phyloP scores from a whole-genome alignment of 148 eudicot species.

The Chenopodium berlandieri region DNA sequence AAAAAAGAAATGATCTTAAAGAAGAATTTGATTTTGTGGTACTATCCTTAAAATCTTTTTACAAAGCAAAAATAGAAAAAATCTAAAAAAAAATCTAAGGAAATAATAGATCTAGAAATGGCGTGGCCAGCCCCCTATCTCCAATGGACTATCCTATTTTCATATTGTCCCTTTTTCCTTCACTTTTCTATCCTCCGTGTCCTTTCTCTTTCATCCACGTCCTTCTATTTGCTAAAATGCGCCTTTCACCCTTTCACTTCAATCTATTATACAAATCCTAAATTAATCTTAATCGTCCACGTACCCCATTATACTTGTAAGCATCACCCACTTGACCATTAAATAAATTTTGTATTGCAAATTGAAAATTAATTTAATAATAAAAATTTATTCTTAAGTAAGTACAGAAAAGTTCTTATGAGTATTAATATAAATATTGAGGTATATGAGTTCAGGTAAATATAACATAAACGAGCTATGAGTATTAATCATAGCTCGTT shows the following conservation, averaged over 20 bases:
- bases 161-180: slow-evolving; percentile 15
- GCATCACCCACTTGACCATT: not conserved
- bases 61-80: not conserved
- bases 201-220: slow-evolving; percentile 24
- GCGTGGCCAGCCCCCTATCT: slow-evolving; percentile 52
- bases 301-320: slow-evolving; percentile 18
- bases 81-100: no score
- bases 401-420: no score
- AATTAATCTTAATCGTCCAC: not conserved
- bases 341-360: no score
- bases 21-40: no score
- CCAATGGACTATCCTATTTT: slow-evolving; percentile 32
- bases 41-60: no score
- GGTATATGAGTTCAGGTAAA: no score
- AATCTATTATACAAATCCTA: not conserved
- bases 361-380: no score
- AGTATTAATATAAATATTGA: no score
- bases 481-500: no score
- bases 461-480: no score
- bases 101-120: slow-evolving; percentile 28
- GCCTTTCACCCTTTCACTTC: not conserved
- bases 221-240: slow-evolving; percentile 17
- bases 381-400: no score
- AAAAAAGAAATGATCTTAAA: no score
- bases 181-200: slow-evolving; percentile 19